Percentiles rank a stretch among this genome's conserved stretches.
Conservation (phyloP, 805 yeast species). For the Dipodascopsis uninucleata region DNA sequence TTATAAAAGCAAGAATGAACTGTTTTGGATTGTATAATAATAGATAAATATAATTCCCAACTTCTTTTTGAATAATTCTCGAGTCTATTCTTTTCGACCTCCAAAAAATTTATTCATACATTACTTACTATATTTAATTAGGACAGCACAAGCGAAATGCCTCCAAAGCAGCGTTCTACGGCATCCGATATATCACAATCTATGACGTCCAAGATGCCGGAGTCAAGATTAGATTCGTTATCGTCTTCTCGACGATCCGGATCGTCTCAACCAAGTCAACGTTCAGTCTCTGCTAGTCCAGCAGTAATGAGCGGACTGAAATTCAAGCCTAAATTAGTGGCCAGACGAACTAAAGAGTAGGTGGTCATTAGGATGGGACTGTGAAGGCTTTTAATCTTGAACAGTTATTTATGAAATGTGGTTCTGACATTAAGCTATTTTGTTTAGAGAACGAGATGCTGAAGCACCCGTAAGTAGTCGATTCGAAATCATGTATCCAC, state of each 20-base stretch:
- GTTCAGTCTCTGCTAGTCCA: slow-evolving; percentile 1
- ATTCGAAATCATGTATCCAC: background rate
- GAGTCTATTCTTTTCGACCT: background rate
- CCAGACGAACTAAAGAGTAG: slow-evolving; percentile 72
- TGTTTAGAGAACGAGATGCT: slow-evolving; percentile 22
- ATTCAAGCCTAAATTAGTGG: slow-evolving; percentile 79
- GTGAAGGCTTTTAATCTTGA: background rate
- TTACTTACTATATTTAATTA: background rate
- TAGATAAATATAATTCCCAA: too few relatives aligned
- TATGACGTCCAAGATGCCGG: slow-evolving; percentile 2
- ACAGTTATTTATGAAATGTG: background rate
- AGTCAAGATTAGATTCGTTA: slow-evolving; percentile 7
- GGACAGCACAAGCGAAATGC: background rate
- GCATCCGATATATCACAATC: background rate
- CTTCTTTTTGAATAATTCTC: background rate
- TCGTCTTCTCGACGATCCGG: background rate
- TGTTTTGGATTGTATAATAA: too few relatives aligned
- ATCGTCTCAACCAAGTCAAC: background rate
- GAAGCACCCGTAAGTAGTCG: slow-evolving; percentile 15
- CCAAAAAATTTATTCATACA: background rate
- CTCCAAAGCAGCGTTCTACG: background rate
- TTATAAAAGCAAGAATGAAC: too few relatives aligned
- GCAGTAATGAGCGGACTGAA: slow-evolving; percentile 37
- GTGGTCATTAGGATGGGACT: slow-evolving; percentile 48
- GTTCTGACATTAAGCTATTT: background rate